Percentiles rank a stretch among this genome's conserved stretches.
These are phyloP conservation scores for Dendrobium chrysotoxum DNA, from an alignment of 106 monocot species.

Conservation along the genomic window DNA sequence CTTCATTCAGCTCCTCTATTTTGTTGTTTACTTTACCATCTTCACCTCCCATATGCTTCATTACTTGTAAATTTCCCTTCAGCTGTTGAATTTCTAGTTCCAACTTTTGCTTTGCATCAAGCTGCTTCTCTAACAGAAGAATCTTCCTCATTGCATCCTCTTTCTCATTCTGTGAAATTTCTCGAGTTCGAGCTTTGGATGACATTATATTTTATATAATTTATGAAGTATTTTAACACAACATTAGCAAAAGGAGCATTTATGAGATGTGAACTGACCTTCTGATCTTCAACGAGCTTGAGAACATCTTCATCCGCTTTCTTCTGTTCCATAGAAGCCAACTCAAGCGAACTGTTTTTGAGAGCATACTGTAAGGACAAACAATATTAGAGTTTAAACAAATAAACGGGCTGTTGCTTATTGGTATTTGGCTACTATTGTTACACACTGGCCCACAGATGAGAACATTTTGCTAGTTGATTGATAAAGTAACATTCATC, in stretches of 20 bases:
- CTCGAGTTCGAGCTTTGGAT: background rate
- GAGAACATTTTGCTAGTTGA: background rate
- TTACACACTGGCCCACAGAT: background rate
- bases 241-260: background rate
- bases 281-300: conserved; percentile 61
- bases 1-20: conserved; percentile 49
- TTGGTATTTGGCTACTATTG: background rate
- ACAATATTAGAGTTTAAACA: background rate
- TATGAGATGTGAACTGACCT: conserved; percentile 25
- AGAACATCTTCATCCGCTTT: conserved; percentile 58
- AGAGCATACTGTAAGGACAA: conserved; percentile 39
- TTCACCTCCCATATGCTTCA: conserved; percentile 56
- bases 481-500: background rate
- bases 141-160: conserved; percentile 51
- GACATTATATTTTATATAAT: background rate
- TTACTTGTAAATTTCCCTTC: conserved; percentile 48
- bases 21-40: conserved; percentile 36
- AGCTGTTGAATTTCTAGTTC: conserved; percentile 70
- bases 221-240: background rate
- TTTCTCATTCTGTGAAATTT: conserved; percentile 50
- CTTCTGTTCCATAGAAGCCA: conserved; percentile 54
- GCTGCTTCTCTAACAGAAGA: conserved; percentile 50
- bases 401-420: background rate
- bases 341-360: conserved; percentile 41
- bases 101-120: conserved; percentile 65